phyloP scores from a whole-genome alignment of 331 rosid species.

The Cydonia oblonga region DNA sequence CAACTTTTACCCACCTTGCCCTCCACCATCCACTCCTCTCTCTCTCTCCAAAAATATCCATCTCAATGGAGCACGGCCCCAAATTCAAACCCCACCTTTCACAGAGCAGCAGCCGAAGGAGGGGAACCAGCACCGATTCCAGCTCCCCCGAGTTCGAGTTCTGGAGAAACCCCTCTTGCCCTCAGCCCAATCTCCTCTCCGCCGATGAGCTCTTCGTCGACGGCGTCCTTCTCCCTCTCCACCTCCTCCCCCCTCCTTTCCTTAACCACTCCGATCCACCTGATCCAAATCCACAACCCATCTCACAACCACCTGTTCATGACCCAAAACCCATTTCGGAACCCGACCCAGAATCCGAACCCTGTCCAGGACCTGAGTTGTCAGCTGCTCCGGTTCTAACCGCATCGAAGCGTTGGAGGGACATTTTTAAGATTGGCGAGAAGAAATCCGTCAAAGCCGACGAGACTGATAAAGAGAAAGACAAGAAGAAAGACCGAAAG shows the following conservation, averaged over 20 bases:
- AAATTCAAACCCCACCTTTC: constrained; percentile 13
- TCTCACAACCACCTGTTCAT: not conserved
- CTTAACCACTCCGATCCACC: not conserved
- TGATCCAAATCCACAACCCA: constrained; percentile 20
- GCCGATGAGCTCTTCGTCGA: constrained; percentile 86
- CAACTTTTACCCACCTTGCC: too few relatives aligned
- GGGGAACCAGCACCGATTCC: constrained; percentile 23
- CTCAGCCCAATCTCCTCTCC: constrained; percentile 64
- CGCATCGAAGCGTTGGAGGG: constrained; percentile 78
- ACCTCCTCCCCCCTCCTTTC: constrained; percentile 19
- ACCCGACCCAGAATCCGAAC: constrained; percentile 24
- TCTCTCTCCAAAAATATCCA: constrained; percentile 9
- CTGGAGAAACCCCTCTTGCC: constrained; percentile 87
- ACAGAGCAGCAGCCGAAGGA: constrained; percentile 8
- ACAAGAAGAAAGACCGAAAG: constrained; percentile 46
- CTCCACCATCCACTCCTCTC: not conserved
- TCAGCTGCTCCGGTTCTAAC: constrained; percentile 20
- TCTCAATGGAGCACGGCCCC: constrained; percentile 7
- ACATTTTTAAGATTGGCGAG: constrained; percentile 56
- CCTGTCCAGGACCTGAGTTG: constrained; percentile 22
- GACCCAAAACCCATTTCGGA: not conserved
- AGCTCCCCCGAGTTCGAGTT: constrained; percentile 92
- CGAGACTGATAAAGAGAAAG: constrained; percentile 26
- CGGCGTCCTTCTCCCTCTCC: constrained; percentile 78
- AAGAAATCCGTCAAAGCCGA: constrained; percentile 31